Evolutionary conservation across 2,329 filamentous ascomycete species (phyloP).

Genomic region (Colletotrichum sp.): DNA sequence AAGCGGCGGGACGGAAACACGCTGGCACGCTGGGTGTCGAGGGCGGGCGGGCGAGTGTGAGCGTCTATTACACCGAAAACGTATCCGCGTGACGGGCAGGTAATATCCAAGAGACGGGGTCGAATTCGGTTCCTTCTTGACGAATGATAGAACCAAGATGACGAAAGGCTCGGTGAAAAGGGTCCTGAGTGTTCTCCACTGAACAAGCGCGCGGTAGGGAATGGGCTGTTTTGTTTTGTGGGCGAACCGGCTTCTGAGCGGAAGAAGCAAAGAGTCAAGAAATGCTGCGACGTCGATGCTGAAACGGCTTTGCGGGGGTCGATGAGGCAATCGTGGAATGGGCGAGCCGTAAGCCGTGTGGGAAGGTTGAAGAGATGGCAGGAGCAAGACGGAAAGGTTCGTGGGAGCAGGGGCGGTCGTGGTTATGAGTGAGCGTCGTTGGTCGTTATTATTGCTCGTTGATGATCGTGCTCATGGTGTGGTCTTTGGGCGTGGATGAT

Average conservation of each 20-base stretch:
- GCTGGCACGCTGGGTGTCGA: neutral
- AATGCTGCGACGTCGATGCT: neutral
- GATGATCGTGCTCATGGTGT: neutral
- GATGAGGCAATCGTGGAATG: neutral
- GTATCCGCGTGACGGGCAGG: neutral
- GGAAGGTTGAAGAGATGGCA: neutral
- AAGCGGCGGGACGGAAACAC: neutral
- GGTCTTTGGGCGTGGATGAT: neutral
- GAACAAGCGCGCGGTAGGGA: slow-evolving; percentile 22
- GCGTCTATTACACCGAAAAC: neutral
- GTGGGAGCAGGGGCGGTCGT: neutral
- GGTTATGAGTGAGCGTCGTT: neutral
- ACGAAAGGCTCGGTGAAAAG: neutral
- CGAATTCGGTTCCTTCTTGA: neutral
- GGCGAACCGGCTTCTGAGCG: neutral
- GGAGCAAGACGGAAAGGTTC: neutral
- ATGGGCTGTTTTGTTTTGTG: neutral
- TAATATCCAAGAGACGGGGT: neutral
- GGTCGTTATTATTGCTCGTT: neutral
- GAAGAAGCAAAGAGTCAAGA: neutral
- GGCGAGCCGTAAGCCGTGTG: neutral
- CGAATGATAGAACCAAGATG: neutral
- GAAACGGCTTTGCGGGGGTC: slow-evolving; percentile 1
- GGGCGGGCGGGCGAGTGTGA: neutral
- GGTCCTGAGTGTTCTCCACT: slow-evolving; percentile 4